Evolutionary conservation across 768 basidiomycete genomes (phyloP).

Genomic region (Kwoniella newhampshirensis): DNA sequence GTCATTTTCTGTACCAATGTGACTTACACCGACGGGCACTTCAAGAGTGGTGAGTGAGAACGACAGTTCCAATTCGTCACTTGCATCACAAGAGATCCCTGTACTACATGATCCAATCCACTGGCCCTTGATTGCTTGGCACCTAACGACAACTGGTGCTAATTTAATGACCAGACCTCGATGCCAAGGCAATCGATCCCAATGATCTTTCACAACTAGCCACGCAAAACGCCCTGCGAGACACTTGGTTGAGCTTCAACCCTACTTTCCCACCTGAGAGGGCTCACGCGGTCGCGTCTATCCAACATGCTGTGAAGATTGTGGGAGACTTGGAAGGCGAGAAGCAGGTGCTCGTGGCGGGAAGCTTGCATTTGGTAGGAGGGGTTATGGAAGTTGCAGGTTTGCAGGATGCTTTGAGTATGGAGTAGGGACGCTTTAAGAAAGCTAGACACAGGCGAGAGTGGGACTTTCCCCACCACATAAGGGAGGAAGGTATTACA

Average conservation of each 20-base stretch:
- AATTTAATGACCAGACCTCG: slow-evolving; percentile 69
- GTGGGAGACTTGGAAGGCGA: slow-evolving; percentile 57
- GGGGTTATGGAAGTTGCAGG: slow-evolving; percentile 89
- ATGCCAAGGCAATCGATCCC: slow-evolving; percentile 65
- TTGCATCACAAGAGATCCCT: no score
- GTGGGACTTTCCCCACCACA: no score
- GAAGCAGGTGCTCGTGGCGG: slow-evolving; percentile 75
- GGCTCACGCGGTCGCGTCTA: slow-evolving; percentile 78
- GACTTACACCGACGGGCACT: slow-evolving; percentile 83
- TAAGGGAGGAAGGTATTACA: no score
- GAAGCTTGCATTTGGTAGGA: slow-evolving; percentile 90
- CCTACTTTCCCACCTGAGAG: slow-evolving; percentile 64
- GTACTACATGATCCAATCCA: no score
- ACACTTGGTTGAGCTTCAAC: slow-evolving; percentile 68
- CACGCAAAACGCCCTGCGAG: slow-evolving; percentile 72
- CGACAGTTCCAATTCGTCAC: no score
- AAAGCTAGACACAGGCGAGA: no score
- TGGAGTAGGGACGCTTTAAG: slow-evolving; percentile 43
- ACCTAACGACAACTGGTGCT: no score
- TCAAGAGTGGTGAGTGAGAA: slow-evolving; percentile 74
- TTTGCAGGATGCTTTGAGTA: slow-evolving; percentile 60
- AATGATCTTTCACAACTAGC: slow-evolving; percentile 66
- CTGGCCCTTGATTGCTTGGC: no score
- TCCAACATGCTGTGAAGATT: slow-evolving; percentile 79
- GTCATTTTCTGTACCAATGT: slow-evolving; percentile 96